These are phyloP conservation scores for Ramalina intermedia DNA, from an alignment of 495 filamentous ascomycete genomes.

Conservation along the genomic window DNA sequence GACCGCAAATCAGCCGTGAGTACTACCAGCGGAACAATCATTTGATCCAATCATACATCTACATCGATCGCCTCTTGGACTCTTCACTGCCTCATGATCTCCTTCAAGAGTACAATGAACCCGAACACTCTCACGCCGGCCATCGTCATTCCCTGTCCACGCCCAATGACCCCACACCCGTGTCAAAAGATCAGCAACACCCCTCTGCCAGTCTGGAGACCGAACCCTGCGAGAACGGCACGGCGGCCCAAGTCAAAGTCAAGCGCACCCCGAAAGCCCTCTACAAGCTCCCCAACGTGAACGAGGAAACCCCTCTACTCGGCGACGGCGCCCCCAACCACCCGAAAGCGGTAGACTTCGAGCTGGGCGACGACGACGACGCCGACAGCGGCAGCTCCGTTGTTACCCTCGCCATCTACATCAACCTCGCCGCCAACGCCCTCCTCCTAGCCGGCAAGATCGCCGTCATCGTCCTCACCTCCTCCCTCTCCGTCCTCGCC, in stretches of 20 bases:
- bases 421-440: constrained; percentile 76
- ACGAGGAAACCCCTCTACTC: constrained; percentile 41
- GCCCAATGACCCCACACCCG: constrained; percentile 9
- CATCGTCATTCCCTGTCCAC: constrained; percentile 39
- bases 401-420: constrained; percentile 65
- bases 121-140: constrained; percentile 10
- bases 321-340: constrained; percentile 12
- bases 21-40: constrained; percentile 79
- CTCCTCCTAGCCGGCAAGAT: constrained; percentile 69
- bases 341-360: constrained; percentile 6
- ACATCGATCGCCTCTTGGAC: constrained; percentile 82
- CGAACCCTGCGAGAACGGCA: constrained; percentile 14
- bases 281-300: constrained; percentile 61
- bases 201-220: constrained; percentile 10
- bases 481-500: constrained; percentile 76
- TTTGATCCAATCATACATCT: constrained; percentile 74
- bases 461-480: constrained; percentile 60
- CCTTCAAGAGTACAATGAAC: constrained; percentile 67
- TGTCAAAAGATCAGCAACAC: constrained; percentile 13
- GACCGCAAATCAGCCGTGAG: constrained; percentile 34
- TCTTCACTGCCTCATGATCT: constrained; percentile 75
- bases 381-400: constrained; percentile 44
- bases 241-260: constrained; percentile 29
- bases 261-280: constrained; percentile 71
- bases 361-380: constrained; percentile 24